Base-by-base conservation (phyloP, 177 flowering plant species). In the Vitis hybrid region DNA sequence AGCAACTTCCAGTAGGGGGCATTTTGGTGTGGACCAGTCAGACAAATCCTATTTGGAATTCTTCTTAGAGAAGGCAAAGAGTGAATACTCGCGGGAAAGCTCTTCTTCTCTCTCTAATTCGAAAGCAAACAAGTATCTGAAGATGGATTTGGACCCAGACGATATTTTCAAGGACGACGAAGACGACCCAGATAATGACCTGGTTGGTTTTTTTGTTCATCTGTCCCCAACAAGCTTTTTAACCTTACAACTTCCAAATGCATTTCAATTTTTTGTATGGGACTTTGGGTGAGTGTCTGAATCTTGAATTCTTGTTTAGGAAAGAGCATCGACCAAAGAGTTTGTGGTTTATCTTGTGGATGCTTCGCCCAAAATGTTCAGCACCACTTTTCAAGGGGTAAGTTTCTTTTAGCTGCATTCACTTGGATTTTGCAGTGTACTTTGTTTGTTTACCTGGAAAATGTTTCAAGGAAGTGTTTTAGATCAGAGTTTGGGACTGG, bases 351-450 rank as follows among this genome's bases (percentile, higher is more conserved):
- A 89, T 64, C 72, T 93, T 40, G 86, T 95, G 15, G 98, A 95
- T 70, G 96, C 98, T 67, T 90, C 97, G 19, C 99, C 99, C 11
- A 89, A 87, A 77, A 93, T 93, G 99, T 93, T 95, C 80, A 65
- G 35, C 74, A 72, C 88, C 11, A 74, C 80, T 49, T 71, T 71
- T 50, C 78, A 73, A 35, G 58, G 70, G 11, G 91, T 88, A 66
- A 79, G 86, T 75, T 62, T 63, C n/a, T 62, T 19, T 46, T 15
- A 13, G 27, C 30, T 27, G 32, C 49, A 1, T 40, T 18, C 61
- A 11, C 48, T 54, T 19, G 11, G 11, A 21, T 55, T 68, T 21
- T 12, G 19, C 3, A 15, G n/a, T 70, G 7, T 21, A 54, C 13
- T 17, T 19, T 40, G 11, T 14, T 13, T n/a, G 5, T 66, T 32